These are phyloP conservation scores for Sarocladium brachiariae DNA, from an alignment of 2,329 filamentous ascomycete species.

Conservation along the genomic window DNA sequence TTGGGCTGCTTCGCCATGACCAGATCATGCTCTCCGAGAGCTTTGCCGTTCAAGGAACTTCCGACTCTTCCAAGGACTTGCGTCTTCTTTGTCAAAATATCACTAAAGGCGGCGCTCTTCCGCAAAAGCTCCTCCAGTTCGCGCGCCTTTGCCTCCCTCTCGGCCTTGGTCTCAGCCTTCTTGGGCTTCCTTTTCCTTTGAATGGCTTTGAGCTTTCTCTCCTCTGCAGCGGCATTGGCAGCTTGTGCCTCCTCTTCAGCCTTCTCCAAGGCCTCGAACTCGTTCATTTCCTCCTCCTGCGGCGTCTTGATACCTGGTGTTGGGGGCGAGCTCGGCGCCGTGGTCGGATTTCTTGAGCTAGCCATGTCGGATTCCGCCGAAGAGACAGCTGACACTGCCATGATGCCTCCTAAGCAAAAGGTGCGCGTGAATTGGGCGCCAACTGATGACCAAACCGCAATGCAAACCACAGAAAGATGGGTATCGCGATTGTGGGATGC, in stretches of 20 bases:
- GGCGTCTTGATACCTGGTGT: neutral
- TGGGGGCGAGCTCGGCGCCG: slow-evolving; percentile 8
- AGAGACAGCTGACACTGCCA: slow-evolving; percentile 3
- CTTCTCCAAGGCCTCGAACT: slow-evolving; percentile 21
- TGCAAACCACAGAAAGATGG: too few relatives aligned
- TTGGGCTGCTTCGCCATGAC: slow-evolving; percentile 80
- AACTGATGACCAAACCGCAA: too few relatives aligned
- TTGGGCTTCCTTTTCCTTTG: slow-evolving; percentile 35
- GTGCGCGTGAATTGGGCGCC: too few relatives aligned
- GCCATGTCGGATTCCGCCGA: slow-evolving; percentile 5
- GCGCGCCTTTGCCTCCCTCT: slow-evolving; percentile 50
- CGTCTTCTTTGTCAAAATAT: slow-evolving; percentile 58
- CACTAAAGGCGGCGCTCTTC: slow-evolving; percentile 54
- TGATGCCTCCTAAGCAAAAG: neutral
- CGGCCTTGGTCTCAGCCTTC: slow-evolving; percentile 44
- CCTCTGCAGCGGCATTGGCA: slow-evolving; percentile 42
- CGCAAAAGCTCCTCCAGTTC: slow-evolving; percentile 53
- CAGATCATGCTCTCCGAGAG: slow-evolving; percentile 58
- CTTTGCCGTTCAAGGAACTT: slow-evolving; percentile 51
- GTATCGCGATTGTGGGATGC: too few relatives aligned
- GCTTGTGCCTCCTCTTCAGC: slow-evolving; percentile 29
- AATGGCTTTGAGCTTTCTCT: slow-evolving; percentile 37
- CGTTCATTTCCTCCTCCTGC: slow-evolving; percentile 10
- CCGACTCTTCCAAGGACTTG: slow-evolving; percentile 56
- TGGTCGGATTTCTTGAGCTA: slow-evolving; percentile 6